phyloP scores from a whole-genome alignment of 2,329 filamentous ascomycete genomes.

The Aspergillus luchuensis region DNA sequence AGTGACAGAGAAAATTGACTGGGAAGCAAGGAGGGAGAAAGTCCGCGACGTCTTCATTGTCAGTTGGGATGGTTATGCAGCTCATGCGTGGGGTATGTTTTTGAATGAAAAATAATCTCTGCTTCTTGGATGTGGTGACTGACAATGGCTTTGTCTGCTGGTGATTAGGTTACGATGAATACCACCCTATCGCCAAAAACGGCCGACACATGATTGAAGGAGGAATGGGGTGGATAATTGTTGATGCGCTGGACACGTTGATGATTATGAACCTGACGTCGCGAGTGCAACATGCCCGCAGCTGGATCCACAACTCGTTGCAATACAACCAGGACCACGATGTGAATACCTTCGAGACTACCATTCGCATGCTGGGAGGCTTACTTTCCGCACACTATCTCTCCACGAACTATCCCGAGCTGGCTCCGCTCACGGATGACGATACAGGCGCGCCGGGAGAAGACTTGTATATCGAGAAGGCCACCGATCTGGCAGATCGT shows the following conservation, averaged over 20 bases:
- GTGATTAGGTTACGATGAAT: conserved; percentile 65
- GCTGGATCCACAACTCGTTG: conserved; percentile 82
- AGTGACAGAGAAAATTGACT: conserved; percentile 59
- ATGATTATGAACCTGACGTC: conserved; percentile 97
- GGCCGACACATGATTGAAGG: conserved; percentile 82
- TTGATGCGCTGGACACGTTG: conserved; percentile 92
- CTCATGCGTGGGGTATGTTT: conserved; percentile 86
- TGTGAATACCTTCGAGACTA: conserved; percentile 97
- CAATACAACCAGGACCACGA: conserved; percentile 91
- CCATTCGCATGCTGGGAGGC: conserved; percentile 94
- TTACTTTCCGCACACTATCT: conserved; percentile 92
- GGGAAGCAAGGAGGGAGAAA: conserved; percentile 73
- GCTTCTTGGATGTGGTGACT: neutral
- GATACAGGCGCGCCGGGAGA: conserved; percentile 74
- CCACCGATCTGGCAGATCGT: conserved; percentile 86
- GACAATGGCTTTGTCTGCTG: conserved; percentile 27
- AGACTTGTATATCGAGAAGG: conserved; percentile 94
- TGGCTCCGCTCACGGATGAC: conserved; percentile 73
- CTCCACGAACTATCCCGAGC: conserved; percentile 76
- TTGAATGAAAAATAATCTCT: neutral
- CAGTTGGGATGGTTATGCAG: conserved; percentile 91
- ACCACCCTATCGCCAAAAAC: conserved; percentile 76
- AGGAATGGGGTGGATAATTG: conserved; percentile 96
- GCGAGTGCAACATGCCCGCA: conserved; percentile 76
- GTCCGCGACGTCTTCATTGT: conserved; percentile 88